Evolutionary conservation across 176 grass and related monocot species (phyloP), one percentile per base, ranked within the genome.

Genomic region (Cenchrus purpureus): DNA sequence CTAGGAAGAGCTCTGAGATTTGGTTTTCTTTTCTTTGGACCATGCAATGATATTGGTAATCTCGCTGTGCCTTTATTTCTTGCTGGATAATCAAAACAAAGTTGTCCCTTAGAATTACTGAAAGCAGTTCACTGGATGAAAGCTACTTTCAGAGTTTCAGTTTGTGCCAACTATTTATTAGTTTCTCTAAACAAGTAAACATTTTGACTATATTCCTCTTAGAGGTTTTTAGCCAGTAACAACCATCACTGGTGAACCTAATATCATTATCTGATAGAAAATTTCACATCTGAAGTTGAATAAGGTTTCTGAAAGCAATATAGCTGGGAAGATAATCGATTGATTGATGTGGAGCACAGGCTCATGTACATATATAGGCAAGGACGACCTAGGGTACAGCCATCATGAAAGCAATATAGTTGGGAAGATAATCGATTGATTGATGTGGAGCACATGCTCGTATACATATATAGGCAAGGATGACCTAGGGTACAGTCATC

Each of bases 171-270:
- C 60, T 42, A 7, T 55, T 20, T 61, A 6, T 54, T 85, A 69
- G 28, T 69, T 71, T 55, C 8, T 62, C 28, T 74, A 61, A 50
- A 40, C 16, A 50, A 68, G 10, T 28, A 28, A 31, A 61, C 7
- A 61, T 62, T 69, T 70, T 50, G 3, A 72, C 43, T 15, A 40
- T 86, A 51, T 86, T 80, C 76, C 67, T 80, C 14, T 31, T 43
- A 40, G 17, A 8, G 45, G 25, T 85, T 7, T 58, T 25, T 61
- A 79, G 13, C 4, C 0, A 52, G 20, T 42, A 44, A 42, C 42
- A 44, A 71, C 55, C 45, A 78, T 71, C 15, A 71, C 70, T 58
- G 43, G 4, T 51, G 56, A 52, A 58, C 37, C 70, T 74, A 65
- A n/a, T 65, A 10, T 4, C 25, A 48, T 29, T 44, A 71, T 48